These are phyloP conservation scores for Eleusine coracana DNA, from an alignment of 176 grass and related monocot genomes.

Conservation along the genomic window DNA sequence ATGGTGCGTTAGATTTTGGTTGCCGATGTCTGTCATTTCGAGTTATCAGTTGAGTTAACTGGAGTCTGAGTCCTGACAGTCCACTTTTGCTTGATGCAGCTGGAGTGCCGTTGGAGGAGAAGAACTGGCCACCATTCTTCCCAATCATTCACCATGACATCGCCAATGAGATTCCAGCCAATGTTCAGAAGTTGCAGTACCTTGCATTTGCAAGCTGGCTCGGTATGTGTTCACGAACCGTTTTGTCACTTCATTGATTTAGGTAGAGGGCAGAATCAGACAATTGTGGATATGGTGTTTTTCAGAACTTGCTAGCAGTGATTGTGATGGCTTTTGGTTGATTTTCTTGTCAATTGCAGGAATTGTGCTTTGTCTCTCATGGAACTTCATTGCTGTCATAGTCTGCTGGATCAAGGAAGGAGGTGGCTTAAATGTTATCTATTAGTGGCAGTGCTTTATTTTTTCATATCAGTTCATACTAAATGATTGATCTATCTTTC, in stretches of 20 bases:
- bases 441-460: not conserved
- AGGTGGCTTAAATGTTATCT: constrained; percentile 50
- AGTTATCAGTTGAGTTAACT: not conserved
- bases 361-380: constrained; percentile 80
- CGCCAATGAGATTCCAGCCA: constrained; percentile 55
- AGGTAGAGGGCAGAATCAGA: not conserved
- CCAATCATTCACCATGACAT: constrained; percentile 53
- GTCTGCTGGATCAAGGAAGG: constrained; percentile 97
- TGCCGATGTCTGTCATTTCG: constrained; percentile 5
- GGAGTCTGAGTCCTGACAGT: constrained; percentile 27
- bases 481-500: constrained; percentile 27
- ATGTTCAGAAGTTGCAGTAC: constrained; percentile 60
- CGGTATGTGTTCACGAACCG: not conserved
- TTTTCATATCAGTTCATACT: not conserved
- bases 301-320: not conserved
- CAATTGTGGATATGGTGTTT: not conserved
- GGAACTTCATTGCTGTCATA: constrained; percentile 91
- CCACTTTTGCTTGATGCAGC: constrained; percentile 20
- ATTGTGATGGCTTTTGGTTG: not conserved
- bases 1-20: constrained; percentile 36
- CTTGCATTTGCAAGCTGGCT: constrained; percentile 55
- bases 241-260: not conserved
- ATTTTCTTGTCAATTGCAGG: constrained; percentile 50
- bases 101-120: constrained; percentile 48
- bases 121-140: constrained; percentile 52